Base-by-base conservation (phyloP, 2,329 filamentous ascomycete genomes). In the Alternaria consortialis region DNA sequence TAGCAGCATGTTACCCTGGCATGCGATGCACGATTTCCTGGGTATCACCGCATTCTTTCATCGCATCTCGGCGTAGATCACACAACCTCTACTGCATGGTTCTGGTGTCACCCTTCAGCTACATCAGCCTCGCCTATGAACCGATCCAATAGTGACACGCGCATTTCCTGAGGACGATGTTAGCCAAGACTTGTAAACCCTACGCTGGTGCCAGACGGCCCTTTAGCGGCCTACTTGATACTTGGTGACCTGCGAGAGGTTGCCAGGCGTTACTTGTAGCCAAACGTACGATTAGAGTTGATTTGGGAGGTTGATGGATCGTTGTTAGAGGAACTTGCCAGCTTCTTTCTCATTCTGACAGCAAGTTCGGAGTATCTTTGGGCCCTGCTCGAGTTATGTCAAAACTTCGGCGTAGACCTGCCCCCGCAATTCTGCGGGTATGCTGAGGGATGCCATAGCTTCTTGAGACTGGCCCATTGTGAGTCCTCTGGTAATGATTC, bases 361-460 rank as follows among this genome's bases (percentile, higher is more conserved):
- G 42, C 75, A 78, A 9, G 64, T 64, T 25, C 34, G 60, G 11
- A 77, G 60, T 11, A 79, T 47, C 8, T 66, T 59, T 12, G 70
- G 50, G 17, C 69, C 67, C 25, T 68, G 55, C 2, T 43, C 48
- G 2, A 69, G 58, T 11, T 68, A 63, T 40, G 59, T 31, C 4
- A 79, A 56, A 1, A 73, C 65, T 12, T 67, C 64, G 12, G 63
- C 69, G 59, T 77, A 78, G 9, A 77, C 67, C 31, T 69, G 29
- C 36, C 74, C 69, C 7, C 74, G 74, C 8, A 78, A 58, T 53
- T 76, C 74, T n/a, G 75, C 43, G 17, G 74, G 74, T 6, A 78
- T 60, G 9, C 13, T 48, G 17, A 48, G 7, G 1, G 36, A 25
- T 4, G 7, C 8, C 8, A 5, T 34, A 6, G 2, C 13, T 34